These are phyloP conservation scores for Ustilago bromivora DNA, from an alignment of 1,284 basidiomycete genomes.

Conservation along the genomic window DNA sequence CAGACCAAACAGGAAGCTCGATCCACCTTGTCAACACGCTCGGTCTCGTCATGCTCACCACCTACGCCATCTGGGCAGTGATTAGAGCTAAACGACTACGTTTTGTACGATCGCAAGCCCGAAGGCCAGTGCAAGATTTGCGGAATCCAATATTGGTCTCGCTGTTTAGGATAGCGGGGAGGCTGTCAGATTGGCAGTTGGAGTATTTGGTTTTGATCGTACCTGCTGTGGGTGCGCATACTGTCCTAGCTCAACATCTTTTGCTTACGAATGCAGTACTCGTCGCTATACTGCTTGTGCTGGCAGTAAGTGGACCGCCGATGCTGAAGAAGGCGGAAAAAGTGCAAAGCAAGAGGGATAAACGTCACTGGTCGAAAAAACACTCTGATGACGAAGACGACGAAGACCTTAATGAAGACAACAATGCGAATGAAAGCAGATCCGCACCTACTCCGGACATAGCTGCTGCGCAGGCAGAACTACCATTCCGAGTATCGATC, in stretches of 20 bases:
- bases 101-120: slow-evolving; percentile 16
- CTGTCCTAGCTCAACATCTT: slow-evolving; percentile 77
- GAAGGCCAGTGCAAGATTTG: background rate
- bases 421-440: background rate
- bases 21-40: slow-evolving; percentile 81
- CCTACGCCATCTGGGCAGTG: slow-evolving; percentile 67
- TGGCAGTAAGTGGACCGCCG: slow-evolving; percentile 9
- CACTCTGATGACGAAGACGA: slow-evolving; percentile 48
- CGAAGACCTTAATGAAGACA: slow-evolving; percentile 1
- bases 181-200: slow-evolving; percentile 52
- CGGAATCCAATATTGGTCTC: background rate
- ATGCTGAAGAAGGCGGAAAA: background rate
- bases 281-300: background rate
- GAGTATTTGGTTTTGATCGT: slow-evolving; percentile 79
- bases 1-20: slow-evolving; percentile 81
- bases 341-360: slow-evolving; percentile 5
- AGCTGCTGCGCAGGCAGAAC: slow-evolving; percentile 22
- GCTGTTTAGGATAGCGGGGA: background rate
- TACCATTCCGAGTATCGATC: slow-evolving; percentile 55
- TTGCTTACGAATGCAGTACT: slow-evolving; percentile 74
- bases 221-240: slow-evolving; percentile 84
- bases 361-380: slow-evolving; percentile 55
- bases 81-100: slow-evolving; percentile 27
- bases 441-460: background rate
- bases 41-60: slow-evolving; percentile 79